Conservation (phyloP, 495 filamentous ascomycete species). For the Parathielavia hyrcaniae region DNA sequence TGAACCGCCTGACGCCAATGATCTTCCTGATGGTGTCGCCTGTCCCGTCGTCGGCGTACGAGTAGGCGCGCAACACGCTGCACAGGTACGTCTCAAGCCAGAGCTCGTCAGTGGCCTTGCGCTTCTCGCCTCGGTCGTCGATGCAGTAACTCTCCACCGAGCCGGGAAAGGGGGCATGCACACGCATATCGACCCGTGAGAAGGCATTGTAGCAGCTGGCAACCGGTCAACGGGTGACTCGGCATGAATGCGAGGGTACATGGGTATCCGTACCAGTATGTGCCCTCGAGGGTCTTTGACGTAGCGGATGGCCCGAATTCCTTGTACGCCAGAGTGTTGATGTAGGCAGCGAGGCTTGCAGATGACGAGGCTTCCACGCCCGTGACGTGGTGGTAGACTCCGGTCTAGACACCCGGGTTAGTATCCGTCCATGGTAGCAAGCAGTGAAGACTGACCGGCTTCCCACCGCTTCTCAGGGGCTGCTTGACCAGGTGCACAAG, state of each 20-base stretch:
- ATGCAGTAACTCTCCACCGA: conserved; percentile 94
- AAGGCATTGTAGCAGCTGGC: conserved; percentile 97
- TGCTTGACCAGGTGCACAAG: conserved; percentile 93
- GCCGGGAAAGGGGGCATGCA: conserved; percentile 92
- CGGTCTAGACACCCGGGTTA: conserved; percentile 53
- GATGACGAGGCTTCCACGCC: conserved; percentile 96
- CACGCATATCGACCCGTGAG: conserved; percentile 95
- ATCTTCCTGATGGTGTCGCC: conserved; percentile 91
- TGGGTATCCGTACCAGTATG: conserved; percentile 68
- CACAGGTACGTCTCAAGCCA: conserved; percentile 98
- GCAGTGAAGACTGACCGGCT: conserved; percentile 48
- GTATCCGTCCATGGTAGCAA: neutral
- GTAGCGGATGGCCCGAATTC: conserved; percentile 69
- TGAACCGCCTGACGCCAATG: conserved; percentile 88
- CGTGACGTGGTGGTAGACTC: conserved; percentile 97
- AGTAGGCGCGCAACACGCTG: conserved; percentile 85
- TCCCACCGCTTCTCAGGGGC: conserved; percentile 55
- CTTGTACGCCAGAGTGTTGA: conserved; percentile 92
- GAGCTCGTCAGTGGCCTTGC: conserved; percentile 80
- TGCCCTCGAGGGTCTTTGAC: conserved; percentile 83
- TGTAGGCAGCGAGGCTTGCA: conserved; percentile 91
- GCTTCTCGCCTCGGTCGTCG: conserved; percentile 90
- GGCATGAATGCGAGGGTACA: neutral
- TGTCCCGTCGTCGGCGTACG: conserved; percentile 89
- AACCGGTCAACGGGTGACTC: conserved; percentile 5